Evolutionary conservation across 768 basidiomycete species (phyloP), one percentile per base, ranked within the genome.

Genomic region (Suillus spraguei): DNA sequence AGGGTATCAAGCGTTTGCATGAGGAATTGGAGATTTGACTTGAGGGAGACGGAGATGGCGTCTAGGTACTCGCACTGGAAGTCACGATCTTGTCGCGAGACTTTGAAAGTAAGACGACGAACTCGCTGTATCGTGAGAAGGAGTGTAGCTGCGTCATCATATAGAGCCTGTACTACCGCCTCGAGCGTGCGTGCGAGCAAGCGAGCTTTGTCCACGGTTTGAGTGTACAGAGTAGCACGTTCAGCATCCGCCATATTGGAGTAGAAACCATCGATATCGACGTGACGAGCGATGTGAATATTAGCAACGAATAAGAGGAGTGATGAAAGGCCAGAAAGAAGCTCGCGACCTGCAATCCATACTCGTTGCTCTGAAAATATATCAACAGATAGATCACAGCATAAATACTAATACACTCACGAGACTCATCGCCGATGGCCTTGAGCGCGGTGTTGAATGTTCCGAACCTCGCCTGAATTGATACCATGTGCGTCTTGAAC

Each of bases 201-300:
- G 36, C 90, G 82, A 22, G 91, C 94, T 62, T 81, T 86, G 52
- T 87, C 86, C 3, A 95, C 88, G 22, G 87, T 86, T 65, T 86
- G 82, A 16, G 80, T 71, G 70, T 92, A 94, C 39, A 79, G 71
- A 22, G 83, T 78, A 66, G 85, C 84, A 28, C 79, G 71, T 8
- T 81, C 72, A 16, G 79, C 70, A 17, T 67, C 64, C 11, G 77
- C 78, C 1, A 80, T 76, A 35, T 85, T 82, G 64, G 83, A 80
- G 33, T 80, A 80, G 65, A 90, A 82, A 17, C 89, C 90, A 67
- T 94, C 91, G 63, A 95, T 85, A 71, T 95, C 95, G 64, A 96
- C 87, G 72, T 89, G 86, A 36, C 87, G 85, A 22, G 92, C 92
- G 60, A 96, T 75, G 72, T 95, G 88, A 64, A 95, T 82, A 65